Percentiles rank a stretch among this genome's conserved stretches.
Evolutionary conservation across 192 early-diverging fungal genomes (phyloP).

Genomic region (Coemansia sp.): DNA sequence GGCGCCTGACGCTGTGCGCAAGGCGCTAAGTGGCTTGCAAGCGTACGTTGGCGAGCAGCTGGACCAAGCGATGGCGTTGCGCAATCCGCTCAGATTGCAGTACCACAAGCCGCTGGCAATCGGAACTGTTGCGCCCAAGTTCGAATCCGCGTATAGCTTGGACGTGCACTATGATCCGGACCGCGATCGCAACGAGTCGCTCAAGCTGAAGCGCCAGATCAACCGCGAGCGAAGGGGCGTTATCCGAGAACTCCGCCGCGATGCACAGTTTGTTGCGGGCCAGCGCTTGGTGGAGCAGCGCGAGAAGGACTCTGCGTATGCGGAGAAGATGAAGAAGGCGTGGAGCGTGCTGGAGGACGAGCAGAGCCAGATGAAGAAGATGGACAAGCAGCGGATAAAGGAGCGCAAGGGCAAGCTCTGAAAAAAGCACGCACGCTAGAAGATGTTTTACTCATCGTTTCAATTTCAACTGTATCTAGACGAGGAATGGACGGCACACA

Average conservation of each 20-base stretch:
- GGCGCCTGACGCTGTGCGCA: conserved; percentile 18
- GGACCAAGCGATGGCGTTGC: conserved; percentile 53
- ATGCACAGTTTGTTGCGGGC: conserved; percentile 83
- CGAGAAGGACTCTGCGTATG: conserved; percentile 83
- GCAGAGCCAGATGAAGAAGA: conserved; percentile 76
- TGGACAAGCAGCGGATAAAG: conserved; percentile 60
- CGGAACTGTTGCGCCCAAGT: conserved; percentile 85
- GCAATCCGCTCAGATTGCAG: conserved; percentile 82
- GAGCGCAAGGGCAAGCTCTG: conserved; percentile 52
- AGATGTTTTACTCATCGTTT: too few species aligned
- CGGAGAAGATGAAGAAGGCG: conserved; percentile 88
- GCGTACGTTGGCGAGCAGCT: conserved; percentile 58
- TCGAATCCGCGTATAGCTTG: conserved; percentile 86
- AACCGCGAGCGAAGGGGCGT: conserved; percentile 96
- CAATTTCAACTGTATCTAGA: too few species aligned
- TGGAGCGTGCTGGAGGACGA: conserved; percentile 84
- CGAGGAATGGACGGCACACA: too few species aligned
- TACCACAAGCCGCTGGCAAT: conserved; percentile 86
- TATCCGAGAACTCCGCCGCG: conserved; percentile 93
- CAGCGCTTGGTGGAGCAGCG: conserved; percentile 68
- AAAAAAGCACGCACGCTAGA: not conserved
- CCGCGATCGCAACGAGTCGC: conserved; percentile 68
- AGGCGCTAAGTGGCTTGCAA: conserved; percentile 17
- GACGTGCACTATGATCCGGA: conserved; percentile 85
- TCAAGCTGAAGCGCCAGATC: conserved; percentile 80